A percentile compares a stretch with the other conserved stretches of the same genome.
Evolutionary conservation across 345 rosid genomes (phyloP).

Genomic region (Zanthoxylum bungeanum): DNA sequence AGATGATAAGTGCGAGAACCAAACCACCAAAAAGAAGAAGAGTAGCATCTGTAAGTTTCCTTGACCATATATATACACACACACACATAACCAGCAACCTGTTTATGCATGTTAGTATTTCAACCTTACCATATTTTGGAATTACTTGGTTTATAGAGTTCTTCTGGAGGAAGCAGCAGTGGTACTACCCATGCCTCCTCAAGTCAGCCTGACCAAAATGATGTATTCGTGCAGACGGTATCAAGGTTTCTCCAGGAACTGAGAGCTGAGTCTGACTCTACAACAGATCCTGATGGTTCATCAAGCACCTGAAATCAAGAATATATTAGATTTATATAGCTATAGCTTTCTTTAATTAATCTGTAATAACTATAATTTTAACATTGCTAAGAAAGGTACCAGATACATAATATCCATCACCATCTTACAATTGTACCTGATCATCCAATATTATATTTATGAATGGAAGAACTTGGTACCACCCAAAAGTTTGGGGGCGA

Average conservation of each 20-base stretch:
- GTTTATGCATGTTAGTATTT: too few relatives aligned
- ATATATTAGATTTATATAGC: too few relatives aligned
- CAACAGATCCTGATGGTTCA: not conserved
- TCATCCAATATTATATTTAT: not conserved
- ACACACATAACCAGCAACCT: too few relatives aligned
- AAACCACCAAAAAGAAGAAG: conserved; percentile 25
- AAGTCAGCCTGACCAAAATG: conserved; percentile 14
- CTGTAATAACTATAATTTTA: not conserved
- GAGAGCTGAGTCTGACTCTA: conserved; percentile 4
- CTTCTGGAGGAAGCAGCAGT: not conserved
- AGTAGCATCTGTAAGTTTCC: conserved; percentile 8
- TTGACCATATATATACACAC: too few relatives aligned
- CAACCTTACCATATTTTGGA: not conserved
- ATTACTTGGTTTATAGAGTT: conserved; percentile 10
- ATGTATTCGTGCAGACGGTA: conserved; percentile 21
- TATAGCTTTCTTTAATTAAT: not conserved
- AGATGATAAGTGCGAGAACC: conserved; percentile 19
- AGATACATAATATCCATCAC: not conserved
- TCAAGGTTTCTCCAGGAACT: conserved; percentile 23
- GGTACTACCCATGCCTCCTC: not conserved
- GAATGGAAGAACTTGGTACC: not conserved
- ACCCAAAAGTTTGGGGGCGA: not conserved
- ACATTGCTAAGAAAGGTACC: not conserved
- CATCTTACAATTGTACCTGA: not conserved
- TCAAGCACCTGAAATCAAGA: not conserved